Conservation (phyloP, 2,329 filamentous ascomycete species). For the Sclerotinia minor region DNA sequence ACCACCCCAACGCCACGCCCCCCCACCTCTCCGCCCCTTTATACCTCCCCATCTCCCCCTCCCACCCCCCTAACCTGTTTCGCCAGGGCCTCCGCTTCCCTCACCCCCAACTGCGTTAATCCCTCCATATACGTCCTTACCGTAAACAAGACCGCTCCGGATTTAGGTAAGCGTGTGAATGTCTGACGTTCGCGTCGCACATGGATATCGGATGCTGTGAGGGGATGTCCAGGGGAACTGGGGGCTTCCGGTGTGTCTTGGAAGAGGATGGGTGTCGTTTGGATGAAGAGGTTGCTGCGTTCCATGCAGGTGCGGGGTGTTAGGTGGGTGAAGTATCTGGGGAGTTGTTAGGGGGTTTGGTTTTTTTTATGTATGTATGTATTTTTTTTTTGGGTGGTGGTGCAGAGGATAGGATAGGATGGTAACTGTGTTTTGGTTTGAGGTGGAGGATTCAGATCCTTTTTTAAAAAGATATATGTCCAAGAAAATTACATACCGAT, state of each 20-base stretch:
- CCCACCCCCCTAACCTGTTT: slow-evolving; percentile 50
- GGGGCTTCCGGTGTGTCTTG: slow-evolving; percentile 47
- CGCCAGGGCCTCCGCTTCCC: slow-evolving; percentile 46
- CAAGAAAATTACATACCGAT: slow-evolving; percentile 41
- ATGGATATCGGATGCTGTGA: slow-evolving; percentile 44
- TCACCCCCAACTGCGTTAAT: slow-evolving; percentile 45
- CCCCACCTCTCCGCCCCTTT: slow-evolving; percentile 49
- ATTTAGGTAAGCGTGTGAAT: slow-evolving; percentile 49
- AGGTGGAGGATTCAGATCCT: slow-evolving; percentile 26
- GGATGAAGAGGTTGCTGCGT: slow-evolving; percentile 52
- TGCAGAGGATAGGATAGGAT: too few relatives aligned
- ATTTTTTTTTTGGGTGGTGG: not conserved
- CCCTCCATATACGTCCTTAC: slow-evolving; percentile 50
- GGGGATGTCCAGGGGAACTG: slow-evolving; percentile 37
- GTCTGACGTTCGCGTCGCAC: slow-evolving; percentile 53
- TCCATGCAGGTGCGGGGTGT: slow-evolving; percentile 49
- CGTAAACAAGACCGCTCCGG: slow-evolving; percentile 50
- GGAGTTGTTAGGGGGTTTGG: slow-evolving; percentile 17
- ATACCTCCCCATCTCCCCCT: slow-evolving; percentile 47
- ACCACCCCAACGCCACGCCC: slow-evolving; percentile 27
- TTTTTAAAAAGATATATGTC: too few relatives aligned
- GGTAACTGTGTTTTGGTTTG: too few relatives aligned
- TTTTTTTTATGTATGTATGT: too few relatives aligned
- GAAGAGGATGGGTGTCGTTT: slow-evolving; percentile 49
- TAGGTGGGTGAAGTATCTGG: slow-evolving; percentile 49